phyloP scores from a whole-genome alignment of 106 monocot genomes.

The Acorus gramineus region DNA sequence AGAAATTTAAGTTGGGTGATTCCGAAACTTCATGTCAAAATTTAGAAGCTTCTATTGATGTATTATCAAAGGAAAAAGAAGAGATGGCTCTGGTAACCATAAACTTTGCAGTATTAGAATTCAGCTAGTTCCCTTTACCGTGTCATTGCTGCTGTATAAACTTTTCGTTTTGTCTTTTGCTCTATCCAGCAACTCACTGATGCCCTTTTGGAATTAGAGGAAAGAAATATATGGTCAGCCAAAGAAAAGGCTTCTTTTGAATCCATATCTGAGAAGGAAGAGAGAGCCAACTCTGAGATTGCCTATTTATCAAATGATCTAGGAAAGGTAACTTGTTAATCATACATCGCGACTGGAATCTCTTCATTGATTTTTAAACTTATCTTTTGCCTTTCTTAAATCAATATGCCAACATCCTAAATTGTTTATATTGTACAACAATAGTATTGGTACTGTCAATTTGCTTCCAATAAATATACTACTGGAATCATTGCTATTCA shows the following conservation, averaged over 20 bases:
- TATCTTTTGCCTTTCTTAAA: no score
- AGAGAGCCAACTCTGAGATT: constrained; percentile 30
- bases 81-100: constrained; percentile 65
- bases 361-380: no score
- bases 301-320: constrained; percentile 34
- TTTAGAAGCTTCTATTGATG: constrained; percentile 38
- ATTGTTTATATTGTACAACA: no score
- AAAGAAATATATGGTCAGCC: constrained; percentile 41
- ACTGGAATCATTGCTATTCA: no score
- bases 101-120: no score
- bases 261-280: constrained; percentile 24
- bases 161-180: background rate
- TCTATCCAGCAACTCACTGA: constrained; percentile 75
- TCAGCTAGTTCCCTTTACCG: no score
- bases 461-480: no score
- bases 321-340: constrained; percentile 20
- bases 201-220: constrained; percentile 74
- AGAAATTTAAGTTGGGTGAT: constrained; percentile 41
- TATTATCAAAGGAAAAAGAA: constrained; percentile 65
- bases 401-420: no score
- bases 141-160: background rate
- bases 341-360: no score
- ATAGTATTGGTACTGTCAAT: no score
- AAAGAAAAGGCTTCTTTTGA: constrained; percentile 46
- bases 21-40: constrained; percentile 32